phyloP scores from a whole-genome alignment of 2,329 filamentous ascomycete genomes.

The Alternaria viburni region DNA sequence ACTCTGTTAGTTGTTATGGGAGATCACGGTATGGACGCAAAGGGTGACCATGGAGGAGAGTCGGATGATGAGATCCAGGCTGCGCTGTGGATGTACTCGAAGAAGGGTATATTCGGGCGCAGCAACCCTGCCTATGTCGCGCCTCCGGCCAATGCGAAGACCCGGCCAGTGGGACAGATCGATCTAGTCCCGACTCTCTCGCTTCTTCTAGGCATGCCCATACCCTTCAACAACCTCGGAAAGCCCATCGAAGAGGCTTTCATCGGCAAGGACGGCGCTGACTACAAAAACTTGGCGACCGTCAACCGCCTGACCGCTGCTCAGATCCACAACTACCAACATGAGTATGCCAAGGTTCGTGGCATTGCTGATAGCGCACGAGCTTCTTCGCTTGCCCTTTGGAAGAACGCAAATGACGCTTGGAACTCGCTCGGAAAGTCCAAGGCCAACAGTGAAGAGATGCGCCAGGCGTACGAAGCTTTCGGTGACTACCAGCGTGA shows the following conservation, averaged over 20 bases:
- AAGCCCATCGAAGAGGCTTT: conserved; percentile 95
- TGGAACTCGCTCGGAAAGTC: conserved; percentile 54
- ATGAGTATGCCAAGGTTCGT: conserved; percentile 76
- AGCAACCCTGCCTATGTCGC: conserved; percentile 64
- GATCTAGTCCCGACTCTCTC: conserved; percentile 93
- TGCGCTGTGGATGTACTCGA: conserved; percentile 98
- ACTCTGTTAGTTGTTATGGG: conserved; percentile 95
- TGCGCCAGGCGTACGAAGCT: conserved; percentile 58
- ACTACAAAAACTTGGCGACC: conserved; percentile 77
- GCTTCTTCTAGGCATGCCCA: conserved; percentile 85
- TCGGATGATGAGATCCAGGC: conserved; percentile 95
- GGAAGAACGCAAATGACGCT: conserved; percentile 63
- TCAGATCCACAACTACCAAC: conserved; percentile 88
- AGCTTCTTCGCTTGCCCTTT: conserved; percentile 63
- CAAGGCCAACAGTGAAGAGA: conserved; percentile 45
- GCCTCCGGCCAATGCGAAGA: conserved; percentile 75
- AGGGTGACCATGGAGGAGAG: conserved; percentile 98
- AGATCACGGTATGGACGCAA: conserved; percentile 98
- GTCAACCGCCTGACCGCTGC: conserved; percentile 80
- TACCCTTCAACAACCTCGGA: conserved; percentile 95
- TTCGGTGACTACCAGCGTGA: conserved; percentile 78
- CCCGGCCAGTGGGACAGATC: conserved; percentile 80
- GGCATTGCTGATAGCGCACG: conserved; percentile 68
- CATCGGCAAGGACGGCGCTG: conserved; percentile 68
- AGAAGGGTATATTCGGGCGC: conserved; percentile 81